Percentiles rank a stretch among this genome's conserved stretches.
phyloP scores from a whole-genome alignment of 2,329 filamentous ascomycete species.

The Beauveria sp. region DNA sequence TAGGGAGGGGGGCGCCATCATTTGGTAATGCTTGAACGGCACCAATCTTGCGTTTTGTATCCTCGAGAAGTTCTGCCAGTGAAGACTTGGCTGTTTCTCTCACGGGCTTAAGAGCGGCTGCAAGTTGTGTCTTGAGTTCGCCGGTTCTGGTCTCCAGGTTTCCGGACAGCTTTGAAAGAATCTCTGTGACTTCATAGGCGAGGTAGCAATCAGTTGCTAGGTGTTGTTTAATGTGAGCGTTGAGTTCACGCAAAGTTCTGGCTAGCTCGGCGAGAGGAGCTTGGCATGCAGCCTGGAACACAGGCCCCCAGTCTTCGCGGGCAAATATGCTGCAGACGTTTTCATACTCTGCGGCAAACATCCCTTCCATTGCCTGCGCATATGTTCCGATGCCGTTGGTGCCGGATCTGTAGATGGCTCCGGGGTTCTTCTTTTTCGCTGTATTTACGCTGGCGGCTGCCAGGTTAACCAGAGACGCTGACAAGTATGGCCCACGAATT shows the following conservation, averaged over 20 bases:
- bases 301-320: conserved; percentile 72
- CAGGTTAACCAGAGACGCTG: conserved; percentile 72
- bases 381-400: conserved; percentile 91
- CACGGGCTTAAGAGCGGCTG: conserved; percentile 80
- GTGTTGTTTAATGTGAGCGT: conserved; percentile 80
- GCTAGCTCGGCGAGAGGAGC: conserved; percentile 72
- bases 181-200: conserved; percentile 90
- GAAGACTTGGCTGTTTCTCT: conserved; percentile 88
- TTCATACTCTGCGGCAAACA: conserved; percentile 83
- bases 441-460: conserved; percentile 81
- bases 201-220: conserved; percentile 88
- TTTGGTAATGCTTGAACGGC: conserved; percentile 60
- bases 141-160: conserved; percentile 76
- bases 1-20: conserved; percentile 69
- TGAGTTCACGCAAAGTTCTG: conserved; percentile 80
- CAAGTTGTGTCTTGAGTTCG: conserved; percentile 74
- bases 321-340: conserved; percentile 83
- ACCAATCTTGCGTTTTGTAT: conserved; percentile 64
- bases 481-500: conserved; percentile 79
- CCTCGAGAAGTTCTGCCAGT: conserved; percentile 73
- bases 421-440: conserved; percentile 70
- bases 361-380: conserved; percentile 75
- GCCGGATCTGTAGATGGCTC: conserved; percentile 78
- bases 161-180: conserved; percentile 72
- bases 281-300: conserved; percentile 74